Conservation (phyloP, 768 basidiomycete species). For the Leucocoprinus birnbaumii region DNA sequence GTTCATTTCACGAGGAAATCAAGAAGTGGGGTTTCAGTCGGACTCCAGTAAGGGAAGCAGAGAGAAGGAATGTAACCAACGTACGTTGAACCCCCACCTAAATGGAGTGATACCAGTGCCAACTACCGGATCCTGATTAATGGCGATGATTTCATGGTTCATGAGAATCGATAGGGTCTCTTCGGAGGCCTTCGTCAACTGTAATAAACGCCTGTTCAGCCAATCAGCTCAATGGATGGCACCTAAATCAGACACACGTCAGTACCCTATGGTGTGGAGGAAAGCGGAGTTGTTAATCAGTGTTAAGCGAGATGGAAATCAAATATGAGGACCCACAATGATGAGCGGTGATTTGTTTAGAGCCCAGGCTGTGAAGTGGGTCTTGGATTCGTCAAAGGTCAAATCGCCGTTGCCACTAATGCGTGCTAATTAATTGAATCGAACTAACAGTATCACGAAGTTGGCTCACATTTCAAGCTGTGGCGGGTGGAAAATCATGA, state of each 20-base stretch:
- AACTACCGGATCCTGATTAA: slow-evolving; percentile 64
- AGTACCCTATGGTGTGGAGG: slow-evolving; percentile 25
- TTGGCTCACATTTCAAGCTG: slow-evolving; percentile 53
- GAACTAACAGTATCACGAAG: too few species aligned
- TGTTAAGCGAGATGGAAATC: not conserved
- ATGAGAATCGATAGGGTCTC: slow-evolving; percentile 53
- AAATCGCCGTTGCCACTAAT: slow-evolving; percentile 60
- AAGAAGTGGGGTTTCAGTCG: too few species aligned
- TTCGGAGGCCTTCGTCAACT: slow-evolving; percentile 48
- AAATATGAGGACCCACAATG: slow-evolving; percentile 31
- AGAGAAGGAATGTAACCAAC: slow-evolving; percentile 15
- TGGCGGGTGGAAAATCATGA: slow-evolving; percentile 1
- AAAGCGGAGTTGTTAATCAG: too few species aligned
- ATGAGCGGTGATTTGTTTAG: slow-evolving; percentile 68
- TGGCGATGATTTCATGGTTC: slow-evolving; percentile 64
- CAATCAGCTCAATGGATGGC: not conserved
- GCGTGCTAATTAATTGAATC: too few species aligned
- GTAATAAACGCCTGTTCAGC: not conserved
- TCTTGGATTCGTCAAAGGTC: slow-evolving; percentile 60
- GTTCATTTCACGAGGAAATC: too few species aligned
- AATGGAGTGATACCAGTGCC: slow-evolving; percentile 64
- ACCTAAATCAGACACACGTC: slow-evolving; percentile 22
- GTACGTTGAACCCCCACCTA: slow-evolving; percentile 66
- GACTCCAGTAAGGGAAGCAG: not conserved
- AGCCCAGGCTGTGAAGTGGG: slow-evolving; percentile 74